phyloP scores from a whole-genome alignment of 495 filamentous ascomycete species.

The Lepidopterella palustris region DNA sequence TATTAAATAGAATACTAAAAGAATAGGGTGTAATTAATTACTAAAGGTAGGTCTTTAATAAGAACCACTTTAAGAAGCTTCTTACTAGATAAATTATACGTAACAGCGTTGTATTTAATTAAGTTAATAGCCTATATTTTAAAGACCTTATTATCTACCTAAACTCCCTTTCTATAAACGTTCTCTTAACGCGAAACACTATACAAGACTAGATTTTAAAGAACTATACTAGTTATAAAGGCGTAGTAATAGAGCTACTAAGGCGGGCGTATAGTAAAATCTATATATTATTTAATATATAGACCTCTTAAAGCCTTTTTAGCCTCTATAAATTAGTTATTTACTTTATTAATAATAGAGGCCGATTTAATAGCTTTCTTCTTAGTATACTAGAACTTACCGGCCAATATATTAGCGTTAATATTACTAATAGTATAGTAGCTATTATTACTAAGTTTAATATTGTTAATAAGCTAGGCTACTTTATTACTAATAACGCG shows the following conservation, averaged over 20 bases:
- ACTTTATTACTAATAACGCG: not conserved
- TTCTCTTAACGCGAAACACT: not conserved
- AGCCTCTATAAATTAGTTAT: not conserved
- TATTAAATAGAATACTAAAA: not conserved
- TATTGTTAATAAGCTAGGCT: too few species aligned
- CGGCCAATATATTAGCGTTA: not conserved
- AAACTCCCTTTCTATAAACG: not conserved
- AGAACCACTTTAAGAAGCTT: not conserved
- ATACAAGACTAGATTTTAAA: not conserved
- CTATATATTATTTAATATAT: not conserved
- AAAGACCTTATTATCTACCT: not conserved
- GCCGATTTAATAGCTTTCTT: not conserved
- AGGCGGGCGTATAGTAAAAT: not conserved
- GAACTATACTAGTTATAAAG: not conserved
- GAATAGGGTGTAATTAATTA: not conserved
- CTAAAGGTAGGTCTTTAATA: not conserved
- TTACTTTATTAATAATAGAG: not conserved
- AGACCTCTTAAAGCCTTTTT: not conserved
- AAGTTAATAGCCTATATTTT: not conserved
- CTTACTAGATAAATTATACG: not conserved
- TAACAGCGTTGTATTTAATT: not conserved
- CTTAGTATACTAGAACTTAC: not conserved
- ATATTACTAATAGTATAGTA: not conserved
- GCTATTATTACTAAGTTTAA: not conserved
- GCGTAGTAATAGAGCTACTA: not conserved